phyloP scores from a whole-genome alignment of 352 stramenopile species.

The Globisporangium middletonii region DNA sequence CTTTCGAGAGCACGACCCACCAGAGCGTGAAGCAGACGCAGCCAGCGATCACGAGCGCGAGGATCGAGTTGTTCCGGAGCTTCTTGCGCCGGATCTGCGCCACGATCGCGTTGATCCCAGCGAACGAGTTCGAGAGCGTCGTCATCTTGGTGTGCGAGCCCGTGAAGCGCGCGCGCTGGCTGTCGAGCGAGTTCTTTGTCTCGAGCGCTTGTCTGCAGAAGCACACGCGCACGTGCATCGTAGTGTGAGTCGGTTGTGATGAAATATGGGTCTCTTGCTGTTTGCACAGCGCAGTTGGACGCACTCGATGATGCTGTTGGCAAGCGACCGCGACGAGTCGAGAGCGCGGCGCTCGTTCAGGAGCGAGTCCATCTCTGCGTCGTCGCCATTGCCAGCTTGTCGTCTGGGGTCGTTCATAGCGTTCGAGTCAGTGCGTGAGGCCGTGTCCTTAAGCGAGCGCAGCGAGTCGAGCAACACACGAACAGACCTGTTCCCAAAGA shows the following conservation, averaged over 20 bases:
- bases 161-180: constrained; percentile 86
- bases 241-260: constrained; percentile 16
- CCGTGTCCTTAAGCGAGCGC: neutral
- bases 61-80: constrained; percentile 95
- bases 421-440: neutral
- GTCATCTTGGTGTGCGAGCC: constrained; percentile 81
- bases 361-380: constrained; percentile 73
- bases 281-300: neutral
- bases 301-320: constrained; percentile 81
- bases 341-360: constrained; percentile 76
- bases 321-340: constrained; percentile 75
- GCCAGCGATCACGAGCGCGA: constrained; percentile 92
- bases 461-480: neutral
- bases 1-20: constrained; percentile 84
- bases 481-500: constrained; percentile 71
- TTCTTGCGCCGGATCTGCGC: constrained; percentile 96
- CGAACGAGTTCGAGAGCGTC: constrained; percentile 86
- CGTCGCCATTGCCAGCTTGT: constrained; percentile 52
- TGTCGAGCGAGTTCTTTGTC: constrained; percentile 84
- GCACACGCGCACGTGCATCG: constrained; percentile 9
- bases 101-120: constrained; percentile 94
- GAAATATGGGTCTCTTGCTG: neutral
- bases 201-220: constrained; percentile 65
- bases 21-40: constrained; percentile 97
- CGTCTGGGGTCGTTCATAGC: constrained; percentile 15